phyloP scores from a whole-genome alignment of 169 alveolate species.

The Plasmodium relictum region DNA sequence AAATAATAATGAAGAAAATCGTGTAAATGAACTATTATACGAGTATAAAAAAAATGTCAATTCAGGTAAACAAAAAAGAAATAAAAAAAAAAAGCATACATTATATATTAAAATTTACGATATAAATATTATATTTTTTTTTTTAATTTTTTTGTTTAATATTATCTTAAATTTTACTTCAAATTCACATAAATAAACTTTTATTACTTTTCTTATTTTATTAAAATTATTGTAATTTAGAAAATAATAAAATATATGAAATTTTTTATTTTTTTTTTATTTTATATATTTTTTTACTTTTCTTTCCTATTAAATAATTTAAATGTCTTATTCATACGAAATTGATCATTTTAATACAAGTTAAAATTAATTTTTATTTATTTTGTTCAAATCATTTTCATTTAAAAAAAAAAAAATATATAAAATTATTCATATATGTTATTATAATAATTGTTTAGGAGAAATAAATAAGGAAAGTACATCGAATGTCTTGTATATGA shows the following conservation, averaged over 20 bases:
- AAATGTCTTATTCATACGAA: background rate
- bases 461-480: slow-evolving; percentile 19
- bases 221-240: no score
- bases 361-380: background rate
- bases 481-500: background rate
- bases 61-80: slow-evolving; percentile 32
- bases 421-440: background rate
- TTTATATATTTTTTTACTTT: background rate
- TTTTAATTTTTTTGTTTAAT: background rate
- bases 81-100: no score
- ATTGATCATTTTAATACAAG: background rate
- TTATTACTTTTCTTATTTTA: background rate
- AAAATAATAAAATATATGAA: background rate
- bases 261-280: no score
- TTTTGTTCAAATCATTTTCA: no score
- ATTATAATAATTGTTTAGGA: background rate
- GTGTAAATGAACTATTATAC: background rate
- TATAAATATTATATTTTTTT: no score
- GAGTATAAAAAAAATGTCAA: background rate
- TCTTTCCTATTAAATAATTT: background rate
- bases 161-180: background rate
- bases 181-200: background rate
- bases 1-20: slow-evolving; percentile 9
- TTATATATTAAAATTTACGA: no score
- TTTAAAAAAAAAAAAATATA: background rate